Evolutionary conservation across 805 yeast species (phyloP), one percentile per base, ranked within the genome.

Genomic region (Brettanomyces nanus): DNA sequence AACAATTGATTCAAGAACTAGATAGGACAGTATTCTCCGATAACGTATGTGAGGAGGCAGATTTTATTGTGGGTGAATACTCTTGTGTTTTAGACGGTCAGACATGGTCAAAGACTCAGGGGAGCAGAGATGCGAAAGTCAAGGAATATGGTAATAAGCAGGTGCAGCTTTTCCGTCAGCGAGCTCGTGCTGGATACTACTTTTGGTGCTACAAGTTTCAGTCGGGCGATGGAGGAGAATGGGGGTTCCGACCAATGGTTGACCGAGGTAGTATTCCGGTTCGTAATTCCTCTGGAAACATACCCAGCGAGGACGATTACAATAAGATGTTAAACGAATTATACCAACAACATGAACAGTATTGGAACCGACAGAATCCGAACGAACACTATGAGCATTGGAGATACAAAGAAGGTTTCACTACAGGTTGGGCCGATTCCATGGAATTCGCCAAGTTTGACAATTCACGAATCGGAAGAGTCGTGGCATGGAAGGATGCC

Each of bases 131-230:
- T 34, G 65, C 70, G 19, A 60, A 71, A n/a, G 86, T 81, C 10
- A 58, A 56, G 27, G 61, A 71, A 35, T 89, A 65, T 53, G 95
- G 95, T 9, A 63, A 63, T 15, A 57, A 55, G n/a, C 79, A 85
- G 55, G 45, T 59, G 4, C 51, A 59, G 3, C 45, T 72, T 5
- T 73, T 83, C 51, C 52, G 56, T 4, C 48, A 70, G 28, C 61
- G 80, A 26, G 80, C 90, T 1, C 57, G 67, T 7, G 71, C 76
- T 40, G 97, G 97, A 0, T 69, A 74, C 41, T 89, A 71, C 58
- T 90, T 92, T 60, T 90, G 97, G 97, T 84, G 95, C 2, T 83
- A 63, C 57, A 85, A 86, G 60, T 89, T 89, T 53, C 75, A 81
- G 54, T 68, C 77, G 40, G 97, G 97, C 2, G 81, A 80, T 52